Base-by-base conservation (phyloP, 140 eudicot genomes). In the Ambrosia hybrid region DNA sequence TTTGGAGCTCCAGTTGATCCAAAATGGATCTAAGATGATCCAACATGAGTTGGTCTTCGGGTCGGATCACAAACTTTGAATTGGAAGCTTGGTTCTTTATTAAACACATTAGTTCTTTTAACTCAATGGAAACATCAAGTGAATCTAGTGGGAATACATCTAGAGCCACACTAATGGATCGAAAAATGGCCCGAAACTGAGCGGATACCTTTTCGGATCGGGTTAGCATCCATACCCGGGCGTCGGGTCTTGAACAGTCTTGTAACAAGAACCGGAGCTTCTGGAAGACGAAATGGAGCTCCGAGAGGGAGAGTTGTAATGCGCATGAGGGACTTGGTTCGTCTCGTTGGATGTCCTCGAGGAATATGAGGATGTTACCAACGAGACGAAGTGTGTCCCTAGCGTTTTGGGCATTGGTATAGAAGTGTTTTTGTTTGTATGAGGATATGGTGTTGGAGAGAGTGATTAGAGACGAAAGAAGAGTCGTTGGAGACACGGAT, bases 271-370 rank as follows among this genome's bases (percentile, higher is more conserved):
- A 89, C 30, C 21, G 73, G 2, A 89, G 36, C 73, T 87, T 87
- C 82, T 92, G 98, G 68, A 92, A 85, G 76, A 80, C 70, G 69
- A 87, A 86, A 71, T 92, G 98, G 57, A 92, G 89, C 82, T 92
- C 96, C 10, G 92, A 85, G 36, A 92, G 82, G 57, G 85, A 51
- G 58, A 83, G 55, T 60, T 52, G n/a, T 21, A 67, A 37, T 7
- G 81, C 37, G 17, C 10, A 11, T 4, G 79, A 63, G 33, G 52
- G 53, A 6, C 53, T 21, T 6, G 33, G 14, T 9, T 65, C 73
- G 61, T 78, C 45, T 67, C 6, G 72, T 75, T 49, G 78, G 48
- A 86, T 46, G 17, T 89, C 95, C 65, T 85, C 83, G 12, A 92
- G 80, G 53, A 84, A 80, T 38, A 87, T 10, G 15, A 76, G 82